Evolutionary conservation across 345 rosid genomes (phyloP).

Genomic region (Boechera stricta): DNA sequence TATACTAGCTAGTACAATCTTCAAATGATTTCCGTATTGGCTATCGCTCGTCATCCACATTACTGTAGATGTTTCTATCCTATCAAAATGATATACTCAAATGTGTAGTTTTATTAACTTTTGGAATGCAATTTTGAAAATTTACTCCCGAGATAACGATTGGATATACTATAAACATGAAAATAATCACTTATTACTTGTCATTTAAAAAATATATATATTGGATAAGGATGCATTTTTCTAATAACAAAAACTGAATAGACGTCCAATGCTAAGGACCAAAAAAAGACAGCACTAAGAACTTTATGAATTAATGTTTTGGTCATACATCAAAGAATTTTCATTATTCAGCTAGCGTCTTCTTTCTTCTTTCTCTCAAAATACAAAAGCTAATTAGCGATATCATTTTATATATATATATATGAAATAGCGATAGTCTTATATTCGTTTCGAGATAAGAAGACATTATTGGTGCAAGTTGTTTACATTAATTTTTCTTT

Average conservation of each 20-base stretch:
- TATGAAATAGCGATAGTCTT: constrained; percentile 16
- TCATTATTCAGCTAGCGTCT: constrained; percentile 15
- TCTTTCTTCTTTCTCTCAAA: constrained; percentile 26
- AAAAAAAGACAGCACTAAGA: constrained; percentile 24
- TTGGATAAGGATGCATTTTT: constrained; percentile 19
- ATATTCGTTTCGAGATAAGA: constrained; percentile 11
- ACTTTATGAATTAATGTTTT: constrained; percentile 38
- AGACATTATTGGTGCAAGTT: constrained; percentile 9
- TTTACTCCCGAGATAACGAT: not conserved
- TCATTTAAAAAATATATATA: not conserved
- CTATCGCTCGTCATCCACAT: too few relatives aligned
- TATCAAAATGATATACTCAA: not conserved
- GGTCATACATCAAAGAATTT: constrained; percentile 23
- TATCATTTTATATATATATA: not conserved
- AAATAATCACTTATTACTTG: not conserved
- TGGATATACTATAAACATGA: not conserved
- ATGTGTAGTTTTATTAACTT: not conserved
- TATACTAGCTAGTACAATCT: too few relatives aligned
- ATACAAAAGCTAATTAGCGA: constrained; percentile 17
- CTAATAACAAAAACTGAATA: not conserved
- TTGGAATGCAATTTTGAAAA: not conserved
- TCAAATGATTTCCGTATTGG: too few relatives aligned
- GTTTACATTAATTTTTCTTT: not conserved
- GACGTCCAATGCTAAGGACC: constrained; percentile 15
- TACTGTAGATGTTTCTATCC: too few relatives aligned